Percentiles rank a stretch among this genome's conserved stretches.
Conservation (phyloP, 2,329 filamentous ascomycete species). For the Aaosphaeria pasadenensis region DNA sequence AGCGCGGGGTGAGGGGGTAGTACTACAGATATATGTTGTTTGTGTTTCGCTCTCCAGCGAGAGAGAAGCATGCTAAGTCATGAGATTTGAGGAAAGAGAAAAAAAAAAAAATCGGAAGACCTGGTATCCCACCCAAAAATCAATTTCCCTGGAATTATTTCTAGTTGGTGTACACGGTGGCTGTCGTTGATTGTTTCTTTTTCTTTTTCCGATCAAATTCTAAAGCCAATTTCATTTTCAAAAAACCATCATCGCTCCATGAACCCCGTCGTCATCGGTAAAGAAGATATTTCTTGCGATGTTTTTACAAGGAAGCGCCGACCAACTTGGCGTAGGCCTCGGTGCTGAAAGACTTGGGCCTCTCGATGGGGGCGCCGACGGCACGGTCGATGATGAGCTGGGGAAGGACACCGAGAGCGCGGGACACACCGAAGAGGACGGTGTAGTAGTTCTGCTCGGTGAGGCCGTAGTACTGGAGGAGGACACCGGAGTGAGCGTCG, state of each 20-base stretch:
- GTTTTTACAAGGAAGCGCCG: slow-evolving; percentile 77
- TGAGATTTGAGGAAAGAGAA: no score
- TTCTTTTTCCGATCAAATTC: no score
- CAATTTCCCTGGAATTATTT: no score
- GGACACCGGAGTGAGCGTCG: slow-evolving; percentile 97
- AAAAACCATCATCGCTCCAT: neutral
- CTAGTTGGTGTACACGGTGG: no score
- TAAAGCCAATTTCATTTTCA: slow-evolving; percentile 1
- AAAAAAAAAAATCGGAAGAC: no score
- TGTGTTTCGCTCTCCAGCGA: no score
- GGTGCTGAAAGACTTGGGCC: slow-evolving; percentile 98
- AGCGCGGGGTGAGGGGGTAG: no score
- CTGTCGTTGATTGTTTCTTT: no score
- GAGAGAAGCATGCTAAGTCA: no score
- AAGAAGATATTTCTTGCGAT: neutral
- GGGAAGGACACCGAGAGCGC: slow-evolving; percentile 95
- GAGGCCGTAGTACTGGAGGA: slow-evolving; percentile 98
- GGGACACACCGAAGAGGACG: slow-evolving; percentile 97
- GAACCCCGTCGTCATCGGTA: neutral
- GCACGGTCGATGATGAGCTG: slow-evolving; percentile 99
- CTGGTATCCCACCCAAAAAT: no score
- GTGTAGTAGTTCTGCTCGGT: slow-evolving; percentile 99
- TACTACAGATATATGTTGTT: no score
- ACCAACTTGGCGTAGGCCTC: slow-evolving; percentile 94
- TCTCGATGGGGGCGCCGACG: slow-evolving; percentile 93